These are phyloP conservation scores for Silene vulgaris DNA, from an alignment of 179 eudicot genomes.

Conservation along the genomic window DNA sequence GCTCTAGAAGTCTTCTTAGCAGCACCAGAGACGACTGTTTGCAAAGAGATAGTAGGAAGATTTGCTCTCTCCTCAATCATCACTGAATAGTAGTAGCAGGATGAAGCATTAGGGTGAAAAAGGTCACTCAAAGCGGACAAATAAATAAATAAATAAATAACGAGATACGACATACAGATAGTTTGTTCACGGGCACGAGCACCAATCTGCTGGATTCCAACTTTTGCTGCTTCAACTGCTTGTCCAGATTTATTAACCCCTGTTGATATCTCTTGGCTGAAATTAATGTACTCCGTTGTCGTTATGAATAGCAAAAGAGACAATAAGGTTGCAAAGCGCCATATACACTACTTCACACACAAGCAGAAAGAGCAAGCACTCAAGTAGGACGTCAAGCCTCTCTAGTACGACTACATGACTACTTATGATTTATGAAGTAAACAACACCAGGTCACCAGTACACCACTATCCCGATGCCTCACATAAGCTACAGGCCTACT, in stretches of 20 bases:
- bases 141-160: not conserved
- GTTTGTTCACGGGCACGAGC: conserved; percentile 71
- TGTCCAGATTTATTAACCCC: conserved; percentile 87
- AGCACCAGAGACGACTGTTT: conserved; percentile 75
- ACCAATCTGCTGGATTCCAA: conserved; percentile 74
- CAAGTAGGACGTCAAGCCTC: not conserved
- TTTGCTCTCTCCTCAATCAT: conserved; percentile 85
- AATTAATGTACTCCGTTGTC: conserved; percentile 1
- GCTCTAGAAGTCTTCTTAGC: conserved; percentile 79
- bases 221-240: conserved; percentile 89
- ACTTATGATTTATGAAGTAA: not conserved
- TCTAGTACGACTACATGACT: conserved; percentile 15
- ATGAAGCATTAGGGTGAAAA: conserved; percentile 11
- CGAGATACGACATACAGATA: conserved; percentile 45
- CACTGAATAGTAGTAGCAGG: conserved; percentile 38
- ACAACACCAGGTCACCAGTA: not conserved
- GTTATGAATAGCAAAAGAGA: conserved; percentile 1
- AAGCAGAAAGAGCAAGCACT: not conserved
- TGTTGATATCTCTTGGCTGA: conserved; percentile 79
- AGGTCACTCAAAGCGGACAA: not conserved
- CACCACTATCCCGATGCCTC: not conserved
- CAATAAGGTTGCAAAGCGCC: not conserved
- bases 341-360: not conserved
- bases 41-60: conserved; percentile 63
- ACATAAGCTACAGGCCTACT: not conserved